A percentile compares a stretch with the other conserved stretches of the same genome.
These are phyloP conservation scores for Ceratocystis smalleyi DNA, from an alignment of 2,329 filamentous ascomycete genomes.

Conservation along the genomic window DNA sequence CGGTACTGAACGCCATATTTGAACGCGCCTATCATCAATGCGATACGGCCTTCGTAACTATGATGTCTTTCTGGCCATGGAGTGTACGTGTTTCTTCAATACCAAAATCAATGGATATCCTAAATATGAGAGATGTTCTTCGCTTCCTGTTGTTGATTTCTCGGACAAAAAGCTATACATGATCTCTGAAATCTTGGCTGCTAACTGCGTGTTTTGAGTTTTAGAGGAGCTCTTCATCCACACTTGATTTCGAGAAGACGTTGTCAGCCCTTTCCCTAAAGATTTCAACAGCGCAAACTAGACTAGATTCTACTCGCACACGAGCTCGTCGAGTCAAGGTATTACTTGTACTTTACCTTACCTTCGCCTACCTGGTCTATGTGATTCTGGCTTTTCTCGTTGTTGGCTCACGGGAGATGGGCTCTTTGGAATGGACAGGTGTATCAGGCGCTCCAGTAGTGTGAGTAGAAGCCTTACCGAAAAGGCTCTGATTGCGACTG, in stretches of 20 bases:
- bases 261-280: slow-evolving; percentile 68
- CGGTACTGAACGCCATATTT: too few relatives aligned
- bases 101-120: not conserved
- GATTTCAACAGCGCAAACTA: slow-evolving; percentile 58
- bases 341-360: slow-evolving; percentile 78
- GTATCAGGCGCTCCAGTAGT: slow-evolving; percentile 63
- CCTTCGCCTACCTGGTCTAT: slow-evolving; percentile 80
- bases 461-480: slow-evolving; percentile 32
- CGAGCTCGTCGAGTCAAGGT: slow-evolving; percentile 64
- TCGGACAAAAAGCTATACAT: too few relatives aligned
- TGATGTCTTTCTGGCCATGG: slow-evolving; percentile 82
- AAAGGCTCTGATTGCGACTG: not conserved
- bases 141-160: not conserved
- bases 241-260: slow-evolving; percentile 84
- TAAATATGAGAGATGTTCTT: not conserved
- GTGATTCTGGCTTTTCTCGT: slow-evolving; percentile 69
- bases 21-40: too few relatives aligned
- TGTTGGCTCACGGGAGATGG: slow-evolving; percentile 68
- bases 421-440: slow-evolving; percentile 59
- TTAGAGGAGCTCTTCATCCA: slow-evolving; percentile 63
- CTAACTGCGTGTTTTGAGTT: not conserved
- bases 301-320: slow-evolving; percentile 57
- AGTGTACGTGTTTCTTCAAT: slow-evolving; percentile 36
- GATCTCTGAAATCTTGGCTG: not conserved
- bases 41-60: slow-evolving; percentile 25